Percentiles rank a stretch among this genome's conserved stretches.
These are phyloP conservation scores for Pouteria glomerata DNA, from an alignment of 148 eudicot genomes.

Conservation along the genomic window DNA sequence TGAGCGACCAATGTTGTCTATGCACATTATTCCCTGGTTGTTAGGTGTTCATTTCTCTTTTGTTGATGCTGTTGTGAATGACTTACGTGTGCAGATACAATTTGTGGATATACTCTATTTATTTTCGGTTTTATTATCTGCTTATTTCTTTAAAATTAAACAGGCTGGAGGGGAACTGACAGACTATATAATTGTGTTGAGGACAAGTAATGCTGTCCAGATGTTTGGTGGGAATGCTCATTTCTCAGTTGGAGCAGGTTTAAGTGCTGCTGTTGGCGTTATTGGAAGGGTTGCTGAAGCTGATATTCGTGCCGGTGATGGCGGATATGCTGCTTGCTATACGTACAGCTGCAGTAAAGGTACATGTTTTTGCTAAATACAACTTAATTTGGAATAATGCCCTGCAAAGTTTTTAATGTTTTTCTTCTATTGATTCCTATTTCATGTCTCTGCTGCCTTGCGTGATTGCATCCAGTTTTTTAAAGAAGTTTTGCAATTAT, in stretches of 20 bases:
- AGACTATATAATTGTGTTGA: constrained; percentile 22
- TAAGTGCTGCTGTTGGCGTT: constrained; percentile 27
- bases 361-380: background rate
- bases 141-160: background rate
- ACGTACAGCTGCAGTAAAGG: constrained; percentile 32
- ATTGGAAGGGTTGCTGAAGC: constrained; percentile 31
- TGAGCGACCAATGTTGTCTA: background rate
- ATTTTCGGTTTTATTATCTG: background rate
- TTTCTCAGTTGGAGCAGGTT: constrained; percentile 27
- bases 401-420: background rate
- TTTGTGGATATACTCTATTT: background rate
- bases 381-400: background rate
- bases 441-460: background rate
- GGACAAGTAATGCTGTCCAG: constrained; percentile 20
- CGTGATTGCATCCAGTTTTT: background rate
- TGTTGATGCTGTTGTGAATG: too few species aligned
- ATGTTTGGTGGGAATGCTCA: constrained; percentile 26
- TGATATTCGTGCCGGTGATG: constrained; percentile 31
- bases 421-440: background rate
- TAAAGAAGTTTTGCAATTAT: background rate
- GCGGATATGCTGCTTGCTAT: constrained; percentile 34
- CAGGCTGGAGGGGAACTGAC: constrained; percentile 31
- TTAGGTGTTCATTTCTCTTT: too few species aligned
- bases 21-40: background rate
- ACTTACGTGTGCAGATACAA: too few species aligned